Evolutionary conservation across 805 yeast species (phyloP), one percentile per base, ranked within the genome.

Genomic region (Saccharomycopsis schoenii): DNA sequence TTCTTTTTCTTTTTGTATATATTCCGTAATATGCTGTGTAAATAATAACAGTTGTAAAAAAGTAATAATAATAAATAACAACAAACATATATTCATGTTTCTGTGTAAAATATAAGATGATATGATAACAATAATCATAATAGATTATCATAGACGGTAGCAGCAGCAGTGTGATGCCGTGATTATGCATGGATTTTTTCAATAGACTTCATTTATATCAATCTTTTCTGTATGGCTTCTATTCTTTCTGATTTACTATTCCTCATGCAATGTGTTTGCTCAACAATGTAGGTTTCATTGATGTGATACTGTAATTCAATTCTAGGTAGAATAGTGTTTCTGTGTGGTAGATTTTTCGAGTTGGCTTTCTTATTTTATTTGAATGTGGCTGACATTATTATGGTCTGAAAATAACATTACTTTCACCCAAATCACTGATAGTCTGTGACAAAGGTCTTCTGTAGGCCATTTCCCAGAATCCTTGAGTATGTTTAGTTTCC

Each of bases 371-470:
- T 29, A 29, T 29, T 29, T 29, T 29, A 6, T 29, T 29, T 6
- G 34, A 29, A 29, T 29, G 34, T 29, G 34, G 34, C 34, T 29
- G 1, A 76, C 86, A 92, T 0, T 68, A 73, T 41, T 19, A 56
- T 40, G 58, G 58, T 43, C 62, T 61, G 51, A 63, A 60, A 19
- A 60, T 62, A 34, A 60, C 57, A 24, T 54, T 57, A 25, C 58
- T 58, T 50, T 60, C 62, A 65, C 96, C 96, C 66, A 89, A 77
- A 68, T 84, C 85, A 64, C 82, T 86, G 34, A 86, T 81, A 10
- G 96, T 88, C 74, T 88, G 91, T 21, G 90, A 83, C 66, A 89
- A 74, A 17, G 96, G 96, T 69, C 88, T 82, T 77, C 96, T 85
- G 76, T 84, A 82, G 70, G 83, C 82, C 42, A 85, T 84, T 65